phyloP scores from a whole-genome alignment of 2,329 filamentous ascomycete species.

The Aspergillus bombycis region DNA sequence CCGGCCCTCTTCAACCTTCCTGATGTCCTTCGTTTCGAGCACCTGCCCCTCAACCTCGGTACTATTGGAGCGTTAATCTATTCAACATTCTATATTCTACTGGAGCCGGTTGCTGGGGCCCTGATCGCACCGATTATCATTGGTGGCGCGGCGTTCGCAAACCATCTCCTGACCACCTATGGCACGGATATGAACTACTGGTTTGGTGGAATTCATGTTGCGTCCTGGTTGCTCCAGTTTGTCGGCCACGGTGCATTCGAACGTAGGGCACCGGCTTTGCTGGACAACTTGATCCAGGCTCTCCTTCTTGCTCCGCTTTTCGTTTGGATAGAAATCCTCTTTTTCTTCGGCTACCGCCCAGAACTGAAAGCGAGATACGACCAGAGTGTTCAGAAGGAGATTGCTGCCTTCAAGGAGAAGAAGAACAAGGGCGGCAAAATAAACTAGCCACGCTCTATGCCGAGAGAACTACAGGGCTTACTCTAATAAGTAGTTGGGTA shows the following conservation, averaged over 20 bases:
- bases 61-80: conserved; percentile 66
- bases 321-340: conserved; percentile 93
- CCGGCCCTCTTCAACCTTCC: conserved; percentile 57
- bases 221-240: conserved; percentile 87
- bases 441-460: conserved; percentile 2
- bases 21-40: conserved; percentile 55
- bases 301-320: conserved; percentile 93
- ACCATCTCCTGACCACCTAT: conserved; percentile 70
- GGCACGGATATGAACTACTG: conserved; percentile 63
- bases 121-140: conserved; percentile 76
- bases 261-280: conserved; percentile 79
- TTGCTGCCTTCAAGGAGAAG: conserved; percentile 72
- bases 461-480: background rate
- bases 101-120: conserved; percentile 90
- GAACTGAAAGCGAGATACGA: conserved; percentile 83
- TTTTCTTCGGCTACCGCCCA: conserved; percentile 84
- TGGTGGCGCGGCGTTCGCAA: conserved; percentile 71
- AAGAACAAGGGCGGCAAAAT: conserved; percentile 30
- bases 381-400: conserved; percentile 72
- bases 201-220: conserved; percentile 70
- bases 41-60: conserved; percentile 63
- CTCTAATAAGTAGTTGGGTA: background rate
- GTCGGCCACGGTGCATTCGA: conserved; percentile 89
- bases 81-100: conserved; percentile 79
- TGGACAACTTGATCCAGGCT: conserved; percentile 91